Evolutionary conservation across 2,329 filamentous ascomycete species (phyloP), one percentile per base, ranked within the genome.

Genomic region (Talaromyces pinophilus): DNA sequence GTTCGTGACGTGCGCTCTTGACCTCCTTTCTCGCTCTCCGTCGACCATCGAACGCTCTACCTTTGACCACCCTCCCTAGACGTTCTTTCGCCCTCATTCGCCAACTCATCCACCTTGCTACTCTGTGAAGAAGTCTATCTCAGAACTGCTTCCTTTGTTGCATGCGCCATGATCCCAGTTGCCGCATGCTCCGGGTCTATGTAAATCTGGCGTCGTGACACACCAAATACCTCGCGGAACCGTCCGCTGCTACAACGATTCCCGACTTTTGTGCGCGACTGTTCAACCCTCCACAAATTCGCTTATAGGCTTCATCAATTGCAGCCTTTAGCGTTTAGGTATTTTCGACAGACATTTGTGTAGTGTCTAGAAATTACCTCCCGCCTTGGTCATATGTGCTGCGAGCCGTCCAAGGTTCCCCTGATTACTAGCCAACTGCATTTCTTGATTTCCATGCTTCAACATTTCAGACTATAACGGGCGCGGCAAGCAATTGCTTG

Each of bases 401-500:
- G 25, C 50, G 17, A 63, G 54, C 60, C 60, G 60, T 71, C 70
- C 71, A 71, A 74, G 70, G 70, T 73, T 69, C 65, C 68, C 70
- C 71, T 69, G 68, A 70, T 72, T 66, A 11, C 42, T 54, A 17
- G 33, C 42, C 64, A 50, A 46, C 50, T 71, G 68, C 50, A 48
- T 55, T 59, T 67, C 67, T 70, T 72, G 73, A 75, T 76, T 74
- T 80, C 77, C 78, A 81, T 81, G 79, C 77, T 77, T 79, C 78
- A 80, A 76, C 72, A 80, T 80, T 80, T 74, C 78, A 75, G 74
- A 74, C 73, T 70, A 76, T 80, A 80, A 78, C 70, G 72, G 74
- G 74, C 78, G 79, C 79, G 76, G 79, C 79, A 80, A 80, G 79
- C 79, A 76, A 77, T 76, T 78, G 79, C 79, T 81, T 81, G 79